Base-by-base conservation (phyloP, 2,329 filamentous ascomycete species). In the Phialocephala sp. region DNA sequence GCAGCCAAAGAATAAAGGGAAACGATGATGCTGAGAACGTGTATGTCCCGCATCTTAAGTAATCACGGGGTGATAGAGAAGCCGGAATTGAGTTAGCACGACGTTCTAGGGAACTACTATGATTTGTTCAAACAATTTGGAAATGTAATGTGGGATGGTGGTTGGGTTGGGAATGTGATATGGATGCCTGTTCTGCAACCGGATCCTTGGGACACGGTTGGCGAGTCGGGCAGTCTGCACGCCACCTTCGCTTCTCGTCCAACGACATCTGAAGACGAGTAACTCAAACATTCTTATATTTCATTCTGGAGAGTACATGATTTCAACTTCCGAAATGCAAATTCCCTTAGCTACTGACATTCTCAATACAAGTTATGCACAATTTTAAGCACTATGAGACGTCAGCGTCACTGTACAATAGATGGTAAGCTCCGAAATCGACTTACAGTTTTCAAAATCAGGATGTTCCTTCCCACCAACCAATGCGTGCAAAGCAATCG, bases 401-500 rank as follows among this genome's bases (percentile, higher is more conserved):
- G 35, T 70, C 58, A 67, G 65, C 45, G 60, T 4, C 50, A 35
- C 8, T 22, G 36, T n/a, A 6, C 37, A 18, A 15, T 57, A 1
- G 36, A 6, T 27, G 5, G 1, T 35, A 6, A 35, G 12, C 14
- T 6, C 36, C 8, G 2, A 9, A 35, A n/a, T 6, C 2, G 36
- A 62, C 67, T 60, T 63, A 69, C 69, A 57, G 55, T 63, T 67
- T 11, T 65, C 32, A 39, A 64, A 71, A 59, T 69, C 69, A 20
- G 68, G 68, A 62, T 71, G 68, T 15, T 68, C 68, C 41, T 61
- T 66, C 4, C 67, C 67, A 14, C 66, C 66, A 24, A 66, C 66
- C 47, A 71, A 59, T 18, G 69, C 69, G 58, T 69, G 66, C 32
- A 63, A 41, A 8, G 68, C 68, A 65, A 71, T 71, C 20, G 58